Base-by-base conservation (phyloP, 192 early-diverging fungal species). In the Linnemannia schmuckeri region DNA sequence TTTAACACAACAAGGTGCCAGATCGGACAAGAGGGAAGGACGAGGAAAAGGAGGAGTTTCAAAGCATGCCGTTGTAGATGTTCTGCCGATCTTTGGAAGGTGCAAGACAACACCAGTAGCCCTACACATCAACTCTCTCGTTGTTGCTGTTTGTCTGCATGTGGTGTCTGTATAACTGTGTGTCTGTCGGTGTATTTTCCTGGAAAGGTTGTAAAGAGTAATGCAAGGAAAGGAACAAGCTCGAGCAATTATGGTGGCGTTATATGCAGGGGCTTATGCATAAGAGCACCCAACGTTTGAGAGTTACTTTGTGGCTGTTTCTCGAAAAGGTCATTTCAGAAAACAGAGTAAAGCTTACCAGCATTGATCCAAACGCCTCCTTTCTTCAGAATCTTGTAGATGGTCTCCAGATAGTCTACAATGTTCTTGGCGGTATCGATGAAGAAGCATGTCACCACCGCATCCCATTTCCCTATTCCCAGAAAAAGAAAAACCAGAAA, bases 361-460 rank as follows among this genome's bases (percentile, higher is more conserved):
- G 95, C 85, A 81, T 97, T 97, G 75, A 97, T 96, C 96, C 96
- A 97, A 38, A 95, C 87, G 3, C 95, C 96, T 37, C 93, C 94
- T 13, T 93, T 91, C 83, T 95, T 96, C 74, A 99, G 83, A 13
- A 93, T 91, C 22, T 93, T 87, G 88, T 94, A 91, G 79, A 99
- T 95, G 1, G 94, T 92, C 68, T 96, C 96, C 22, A 99, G 83
- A 82, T 99, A 99, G 41, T 95, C 93, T 41, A 98, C 81, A 40
- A 97, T 93, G 77, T 99, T 98, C 82, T 97, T 96, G 17, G 98
- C 97, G 0, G 98, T 99, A 78, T 99, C 98, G 68, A 99, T 95
- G 88, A 99, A 99, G 91, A 97, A 99, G 82, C 97, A 98, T 1
- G 97, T 98, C 3, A 97, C 96, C 6, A 99, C 90, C 17, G 93